Base-by-base conservation (phyloP, 202 grass and related monocot species). In the Musa balbisiana region DNA sequence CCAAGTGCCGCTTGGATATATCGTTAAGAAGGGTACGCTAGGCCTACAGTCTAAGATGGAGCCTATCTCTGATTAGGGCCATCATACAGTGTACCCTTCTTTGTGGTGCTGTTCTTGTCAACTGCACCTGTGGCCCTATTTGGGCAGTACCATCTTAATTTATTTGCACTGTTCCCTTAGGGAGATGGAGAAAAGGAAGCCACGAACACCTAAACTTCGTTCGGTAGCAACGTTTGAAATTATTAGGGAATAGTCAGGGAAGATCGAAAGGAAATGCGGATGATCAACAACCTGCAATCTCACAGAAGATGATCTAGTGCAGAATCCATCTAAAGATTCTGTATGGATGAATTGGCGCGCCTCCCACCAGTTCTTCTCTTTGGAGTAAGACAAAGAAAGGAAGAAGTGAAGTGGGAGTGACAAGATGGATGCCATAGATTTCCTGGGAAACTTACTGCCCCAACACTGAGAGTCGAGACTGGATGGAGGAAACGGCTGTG, bases 21-120 rank as follows among this genome's bases (percentile, higher is more conserved):
- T 64, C 62, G 73, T 76, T 52, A 11, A 75, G 29, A 76, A 76
- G 73, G 56, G 11, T 23, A 52, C 51, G 73, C 73, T 64, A 76
- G 27, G 72, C 11, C 54, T 59, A 59, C 17, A 58, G 49, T 20
- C 69, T 53, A 51, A 43, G 53, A 70, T 69, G 21, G 67, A 20
- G 58, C 81, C 86, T 92, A 86, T 69, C 55, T 64, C 53, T 82
- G 79, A 78, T 43, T 43, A 78, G 65, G 65, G 19, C 52, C 52
- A 70, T 33, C 84, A 92, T 81, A 87, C 72, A 76, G 85, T 49
- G 67, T 79, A 78, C 71, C 80, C 76, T 83, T 78, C 75, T 64
- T 91, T 86, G 78, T 59, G 85, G 82, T 85, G 56, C 55, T 79
- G 83, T 51, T 86, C 50, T 69, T 85, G 80, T 85, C 74, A 51